phyloP scores from a whole-genome alignment of 2,329 filamentous ascomycete species.

The Endoconidiophora laricicola region DNA sequence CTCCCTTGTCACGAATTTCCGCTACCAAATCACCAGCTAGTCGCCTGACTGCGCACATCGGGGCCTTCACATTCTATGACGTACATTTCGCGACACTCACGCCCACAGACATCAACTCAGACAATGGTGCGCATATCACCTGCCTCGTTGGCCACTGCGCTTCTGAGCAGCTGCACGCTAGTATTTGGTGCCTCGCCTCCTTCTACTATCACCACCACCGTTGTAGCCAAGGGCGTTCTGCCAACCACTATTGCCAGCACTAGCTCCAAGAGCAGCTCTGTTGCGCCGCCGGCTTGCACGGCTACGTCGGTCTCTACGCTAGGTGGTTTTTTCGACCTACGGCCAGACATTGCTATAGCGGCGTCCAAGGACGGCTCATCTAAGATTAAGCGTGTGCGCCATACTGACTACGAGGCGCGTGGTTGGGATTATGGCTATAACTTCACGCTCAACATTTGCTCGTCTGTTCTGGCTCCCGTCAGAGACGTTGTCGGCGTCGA shows the following conservation, averaged over 20 bases:
- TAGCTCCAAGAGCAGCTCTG: too few species aligned
- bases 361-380: constrained; percentile 28
- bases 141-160: constrained; percentile 7
- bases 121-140: constrained; percentile 7
- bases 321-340: constrained; percentile 42
- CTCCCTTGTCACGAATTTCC: too few species aligned
- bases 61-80: too few species aligned
- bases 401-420: constrained; percentile 42
- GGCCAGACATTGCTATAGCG: constrained; percentile 33
- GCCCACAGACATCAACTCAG: neutral
- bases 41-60: too few species aligned
- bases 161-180: constrained; percentile 17
- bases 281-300: constrained; percentile 33
- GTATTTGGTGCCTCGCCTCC: constrained; percentile 20
- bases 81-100: too few species aligned
- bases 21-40: too few species aligned
- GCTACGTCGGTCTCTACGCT: constrained; percentile 37
- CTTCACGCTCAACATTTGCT: constrained; percentile 74
- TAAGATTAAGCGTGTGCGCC: constrained; percentile 23
- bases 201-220: constrained; percentile 21
- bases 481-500: constrained; percentile 48
- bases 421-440: constrained; percentile 67
- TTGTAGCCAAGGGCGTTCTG: constrained; percentile 18
- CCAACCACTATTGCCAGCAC: constrained; percentile 20
- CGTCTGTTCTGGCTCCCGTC: constrained; percentile 51